Percentiles rank a stretch among this genome's conserved stretches.
These are phyloP conservation scores for Rhodotorula paludigena DNA, from an alignment of 768 basidiomycete species.

Conservation along the genomic window DNA sequence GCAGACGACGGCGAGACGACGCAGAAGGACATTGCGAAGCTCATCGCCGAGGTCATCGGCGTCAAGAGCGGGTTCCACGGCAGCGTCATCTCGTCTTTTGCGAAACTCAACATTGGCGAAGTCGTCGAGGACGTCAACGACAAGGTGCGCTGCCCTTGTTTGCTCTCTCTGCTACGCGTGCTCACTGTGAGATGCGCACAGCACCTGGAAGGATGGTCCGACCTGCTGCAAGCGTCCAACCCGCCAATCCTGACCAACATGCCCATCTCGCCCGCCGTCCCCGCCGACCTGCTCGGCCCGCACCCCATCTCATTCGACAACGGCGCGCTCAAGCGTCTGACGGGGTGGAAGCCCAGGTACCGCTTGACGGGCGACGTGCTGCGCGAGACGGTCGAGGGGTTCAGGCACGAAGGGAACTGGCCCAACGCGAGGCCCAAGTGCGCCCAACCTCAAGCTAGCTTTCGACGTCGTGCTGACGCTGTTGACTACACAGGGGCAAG, in stretches of 20 bases:
- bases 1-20: conserved; percentile 34
- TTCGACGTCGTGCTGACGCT: background rate
- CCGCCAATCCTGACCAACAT: conserved; percentile 28
- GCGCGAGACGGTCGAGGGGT: conserved; percentile 27
- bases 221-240: conserved; percentile 24
- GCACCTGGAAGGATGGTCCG: conserved; percentile 37
- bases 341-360: conserved; percentile 30
- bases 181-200: background rate
- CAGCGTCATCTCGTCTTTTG: conserved; percentile 30
- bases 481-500: background rate
- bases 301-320: conserved; percentile 32
- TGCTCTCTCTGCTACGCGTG: background rate
- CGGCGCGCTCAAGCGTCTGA: conserved; percentile 8
- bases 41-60: conserved; percentile 29
- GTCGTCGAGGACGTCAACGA: conserved; percentile 39
- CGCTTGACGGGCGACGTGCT: conserved; percentile 13
- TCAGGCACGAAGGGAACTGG: conserved; percentile 37
- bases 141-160: conserved; percentile 10
- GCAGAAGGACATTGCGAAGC: conserved; percentile 27
- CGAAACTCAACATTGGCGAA: conserved; percentile 36
- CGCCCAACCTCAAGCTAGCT: background rate
- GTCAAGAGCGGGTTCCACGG: conserved; percentile 38
- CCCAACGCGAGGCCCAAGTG: conserved; percentile 24
- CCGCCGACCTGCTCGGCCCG: conserved; percentile 32
- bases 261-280: conserved; percentile 35